These are phyloP conservation scores for Penicillium nucicola DNA, from an alignment of 495 filamentous ascomycete genomes.

Conservation along the genomic window DNA sequence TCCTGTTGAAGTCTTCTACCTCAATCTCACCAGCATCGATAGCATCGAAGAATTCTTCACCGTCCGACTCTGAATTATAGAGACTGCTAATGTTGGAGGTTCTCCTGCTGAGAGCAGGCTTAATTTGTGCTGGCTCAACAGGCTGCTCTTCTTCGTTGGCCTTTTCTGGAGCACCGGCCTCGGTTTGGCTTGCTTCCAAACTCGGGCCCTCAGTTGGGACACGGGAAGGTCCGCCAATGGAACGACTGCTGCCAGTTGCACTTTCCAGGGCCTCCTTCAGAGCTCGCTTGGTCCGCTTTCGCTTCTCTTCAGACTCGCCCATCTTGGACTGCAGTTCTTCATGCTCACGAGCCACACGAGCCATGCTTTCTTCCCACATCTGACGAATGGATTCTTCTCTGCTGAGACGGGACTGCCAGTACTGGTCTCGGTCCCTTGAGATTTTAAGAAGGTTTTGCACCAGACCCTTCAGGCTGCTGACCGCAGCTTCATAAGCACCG, in stretches of 20 bases:
- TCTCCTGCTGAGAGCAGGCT: conserved; percentile 21
- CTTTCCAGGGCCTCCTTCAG: conserved; percentile 81
- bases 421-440: conserved; percentile 86
- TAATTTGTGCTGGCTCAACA: not conserved
- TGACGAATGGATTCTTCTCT: conserved; percentile 82
- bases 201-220: conserved; percentile 11
- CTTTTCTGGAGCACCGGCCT: conserved; percentile 3
- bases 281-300: conserved; percentile 83
- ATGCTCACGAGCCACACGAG: conserved; percentile 85
- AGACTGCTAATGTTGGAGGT: conserved; percentile 43
- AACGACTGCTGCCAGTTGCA: conserved; percentile 44
- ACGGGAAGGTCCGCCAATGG: conserved; percentile 28
- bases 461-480: conserved; percentile 80
- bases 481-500: conserved; percentile 83
- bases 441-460: conserved; percentile 88
- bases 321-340: conserved; percentile 84
- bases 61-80: conserved; percentile 76
- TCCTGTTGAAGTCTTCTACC: conserved; percentile 56
- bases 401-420: conserved; percentile 94
- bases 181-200: conserved; percentile 15
- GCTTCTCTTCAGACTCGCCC: conserved; percentile 85
- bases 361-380: conserved; percentile 99
- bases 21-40: conserved; percentile 90
- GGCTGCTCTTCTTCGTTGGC: conserved; percentile 8
- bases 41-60: conserved; percentile 97